Evolutionary conservation across 768 basidiomycete species (phyloP).

Genomic region (Leccinellum rugosiceps): DNA sequence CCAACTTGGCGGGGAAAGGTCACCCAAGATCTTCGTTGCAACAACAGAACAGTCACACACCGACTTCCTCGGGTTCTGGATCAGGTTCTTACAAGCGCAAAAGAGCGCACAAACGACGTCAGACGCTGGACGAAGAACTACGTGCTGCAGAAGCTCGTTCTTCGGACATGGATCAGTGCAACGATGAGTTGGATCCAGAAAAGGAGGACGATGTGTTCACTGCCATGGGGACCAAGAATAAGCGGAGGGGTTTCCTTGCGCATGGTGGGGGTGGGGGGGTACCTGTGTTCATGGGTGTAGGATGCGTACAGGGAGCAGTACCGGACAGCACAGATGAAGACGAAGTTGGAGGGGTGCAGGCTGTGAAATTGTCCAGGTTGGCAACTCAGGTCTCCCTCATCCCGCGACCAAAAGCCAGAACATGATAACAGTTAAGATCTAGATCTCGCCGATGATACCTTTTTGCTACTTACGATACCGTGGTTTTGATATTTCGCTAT

Average conservation of each 20-base stretch:
- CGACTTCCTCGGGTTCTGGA: slow-evolving; percentile 8
- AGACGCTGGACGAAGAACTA: slow-evolving; percentile 69
- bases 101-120: slow-evolving; percentile 33
- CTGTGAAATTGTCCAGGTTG: slow-evolving; percentile 8
- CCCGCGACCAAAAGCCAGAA: slow-evolving; percentile 22
- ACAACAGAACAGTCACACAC: background rate
- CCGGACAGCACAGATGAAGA: slow-evolving; percentile 23
- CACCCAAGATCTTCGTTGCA: slow-evolving; percentile 7
- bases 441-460: slow-evolving; percentile 8
- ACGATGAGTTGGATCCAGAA: slow-evolving; percentile 38
- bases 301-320: slow-evolving; percentile 58
- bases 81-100: slow-evolving; percentile 20
- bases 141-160: slow-evolving; percentile 41
- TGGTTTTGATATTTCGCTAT: background rate
- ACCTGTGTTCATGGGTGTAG: slow-evolving; percentile 69
- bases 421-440: slow-evolving; percentile 1
- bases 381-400: slow-evolving; percentile 19
- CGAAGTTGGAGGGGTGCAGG: background rate
- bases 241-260: slow-evolving; percentile 60
- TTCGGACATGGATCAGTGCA: slow-evolving; percentile 31
- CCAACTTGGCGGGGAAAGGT: slow-evolving; percentile 16
- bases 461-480: background rate
- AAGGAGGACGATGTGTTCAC: slow-evolving; percentile 45
- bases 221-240: slow-evolving; percentile 54
- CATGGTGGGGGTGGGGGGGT: slow-evolving; percentile 71